These are phyloP conservation scores for Nicotiana knightiana DNA, from an alignment of 257 asterid genomes.

Conservation along the genomic window DNA sequence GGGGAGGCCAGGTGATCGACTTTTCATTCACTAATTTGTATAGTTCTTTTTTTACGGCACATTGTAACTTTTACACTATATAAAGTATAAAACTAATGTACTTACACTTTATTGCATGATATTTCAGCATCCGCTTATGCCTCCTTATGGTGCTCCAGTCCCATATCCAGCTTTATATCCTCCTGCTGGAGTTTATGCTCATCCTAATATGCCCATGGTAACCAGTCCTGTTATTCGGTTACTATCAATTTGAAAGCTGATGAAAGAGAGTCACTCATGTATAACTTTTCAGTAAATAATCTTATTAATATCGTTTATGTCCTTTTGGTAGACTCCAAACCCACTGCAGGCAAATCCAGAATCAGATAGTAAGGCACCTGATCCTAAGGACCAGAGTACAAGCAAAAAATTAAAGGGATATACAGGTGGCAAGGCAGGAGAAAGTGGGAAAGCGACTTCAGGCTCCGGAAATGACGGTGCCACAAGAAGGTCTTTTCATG, in stretches of 20 bases:
- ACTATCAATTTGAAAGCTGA: neutral
- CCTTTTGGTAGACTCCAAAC: conserved; percentile 39
- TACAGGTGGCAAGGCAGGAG: conserved; percentile 51
- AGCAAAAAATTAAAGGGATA: conserved; percentile 53
- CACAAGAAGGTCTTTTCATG: conserved; percentile 55
- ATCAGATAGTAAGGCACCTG: conserved; percentile 49
- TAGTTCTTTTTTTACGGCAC: neutral
- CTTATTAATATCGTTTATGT: neutral
- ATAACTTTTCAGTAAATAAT: neutral
- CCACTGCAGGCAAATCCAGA: conserved; percentile 50
- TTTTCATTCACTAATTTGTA: conserved; percentile 4
- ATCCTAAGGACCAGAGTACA: conserved; percentile 54
- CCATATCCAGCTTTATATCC: conserved; percentile 93
- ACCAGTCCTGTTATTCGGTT: neutral
- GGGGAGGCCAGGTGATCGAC: conserved; percentile 81
- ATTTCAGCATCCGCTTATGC: conserved; percentile 87
- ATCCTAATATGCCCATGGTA: conserved; percentile 84
- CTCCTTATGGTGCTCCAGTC: conserved; percentile 96
- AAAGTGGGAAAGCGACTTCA: conserved; percentile 62
- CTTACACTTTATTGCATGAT: neutral
- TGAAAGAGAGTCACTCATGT: neutral
- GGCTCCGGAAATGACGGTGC: conserved; percentile 89
- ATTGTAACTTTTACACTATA: neutral
- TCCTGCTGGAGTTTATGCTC: conserved; percentile 88
- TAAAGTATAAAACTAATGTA: neutral